Conservation (phyloP, 768 basidiomycete species). For the Tulasnella sp. region DNA sequence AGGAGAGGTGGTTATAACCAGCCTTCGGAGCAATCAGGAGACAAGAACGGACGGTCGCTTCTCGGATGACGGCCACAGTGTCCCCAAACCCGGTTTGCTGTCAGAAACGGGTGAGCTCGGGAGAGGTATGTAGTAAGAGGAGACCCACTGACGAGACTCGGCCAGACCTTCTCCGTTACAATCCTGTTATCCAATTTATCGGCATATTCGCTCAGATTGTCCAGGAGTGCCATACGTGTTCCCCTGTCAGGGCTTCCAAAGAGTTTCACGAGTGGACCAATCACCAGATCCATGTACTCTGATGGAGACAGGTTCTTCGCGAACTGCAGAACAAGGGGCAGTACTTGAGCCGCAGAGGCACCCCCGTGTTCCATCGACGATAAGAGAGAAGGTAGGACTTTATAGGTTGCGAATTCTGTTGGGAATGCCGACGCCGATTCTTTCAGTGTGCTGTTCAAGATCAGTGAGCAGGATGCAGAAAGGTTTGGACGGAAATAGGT, state of each 20-base stretch:
- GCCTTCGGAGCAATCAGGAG: constrained; percentile 78
- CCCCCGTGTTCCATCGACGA: constrained; percentile 70
- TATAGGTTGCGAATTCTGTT: constrained; percentile 67
- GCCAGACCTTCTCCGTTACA: constrained; percentile 84
- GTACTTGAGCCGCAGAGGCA: constrained; percentile 56
- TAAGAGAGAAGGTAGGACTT: constrained; percentile 77
- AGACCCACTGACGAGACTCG: constrained; percentile 58
- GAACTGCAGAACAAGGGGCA: constrained; percentile 75
- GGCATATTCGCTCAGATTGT: constrained; percentile 68
- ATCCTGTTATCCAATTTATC: constrained; percentile 78
- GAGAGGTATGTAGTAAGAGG: not conserved
- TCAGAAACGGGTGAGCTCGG: not conserved
- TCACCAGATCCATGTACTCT: constrained; percentile 52
- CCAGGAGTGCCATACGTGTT: constrained; percentile 85
- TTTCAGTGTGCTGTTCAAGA: constrained; percentile 48
- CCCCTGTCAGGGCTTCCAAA: constrained; percentile 86
- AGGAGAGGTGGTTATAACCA: constrained; percentile 1
- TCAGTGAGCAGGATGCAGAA: not conserved
- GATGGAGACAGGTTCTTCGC: constrained; percentile 56
- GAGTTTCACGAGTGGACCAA: constrained; percentile 70
- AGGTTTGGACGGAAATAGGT: constrained; percentile 12
- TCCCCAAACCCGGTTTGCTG: constrained; percentile 95
- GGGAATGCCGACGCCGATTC: constrained; percentile 75
- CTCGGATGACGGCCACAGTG: constrained; percentile 85
- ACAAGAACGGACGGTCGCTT: constrained; percentile 85